phyloP scores from a whole-genome alignment of 371 early-diverging fungal genomes.

The Rhizopus delemar region DNA sequence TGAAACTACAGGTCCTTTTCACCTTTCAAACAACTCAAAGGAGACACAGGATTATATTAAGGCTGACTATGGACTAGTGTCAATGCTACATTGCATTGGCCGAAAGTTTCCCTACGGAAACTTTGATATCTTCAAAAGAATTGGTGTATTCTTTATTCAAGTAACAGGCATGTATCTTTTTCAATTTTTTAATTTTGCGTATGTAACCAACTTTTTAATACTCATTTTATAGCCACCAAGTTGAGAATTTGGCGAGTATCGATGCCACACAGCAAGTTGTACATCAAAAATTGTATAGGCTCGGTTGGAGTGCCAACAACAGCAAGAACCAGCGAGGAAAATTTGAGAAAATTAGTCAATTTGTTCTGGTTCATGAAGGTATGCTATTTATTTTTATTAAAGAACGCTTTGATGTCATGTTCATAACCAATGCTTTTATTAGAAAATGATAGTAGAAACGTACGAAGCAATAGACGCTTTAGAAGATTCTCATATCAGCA shows the following conservation, averaged over 20 bases:
- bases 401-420: constrained; percentile 20
- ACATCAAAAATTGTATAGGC: constrained; percentile 21
- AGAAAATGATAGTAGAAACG: constrained; percentile 19
- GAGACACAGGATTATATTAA: constrained; percentile 14
- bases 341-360: constrained; percentile 19
- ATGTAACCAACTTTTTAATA: constrained; percentile 15
- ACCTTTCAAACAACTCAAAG: constrained; percentile 10
- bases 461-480: constrained; percentile 21
- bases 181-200: constrained; percentile 8
- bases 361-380: constrained; percentile 17
- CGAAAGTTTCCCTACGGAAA: background rate
- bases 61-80: constrained; percentile 10
- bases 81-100: constrained; percentile 13
- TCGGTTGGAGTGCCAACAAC: constrained; percentile 21
- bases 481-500: constrained; percentile 18
- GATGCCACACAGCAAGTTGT: constrained; percentile 23
- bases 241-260: constrained; percentile 15
- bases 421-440: constrained; percentile 19
- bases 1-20: constrained; percentile 10
- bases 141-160: constrained; percentile 16
- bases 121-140: background rate
- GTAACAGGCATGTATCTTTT: constrained; percentile 9
- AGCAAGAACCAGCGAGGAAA: constrained; percentile 18
- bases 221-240: constrained; percentile 16
- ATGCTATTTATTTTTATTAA: constrained; percentile 22